Percentiles rank a stretch among this genome's conserved stretches.
Conservation (phyloP, 805 yeast species). For the Ogataea dorogensis region DNA sequence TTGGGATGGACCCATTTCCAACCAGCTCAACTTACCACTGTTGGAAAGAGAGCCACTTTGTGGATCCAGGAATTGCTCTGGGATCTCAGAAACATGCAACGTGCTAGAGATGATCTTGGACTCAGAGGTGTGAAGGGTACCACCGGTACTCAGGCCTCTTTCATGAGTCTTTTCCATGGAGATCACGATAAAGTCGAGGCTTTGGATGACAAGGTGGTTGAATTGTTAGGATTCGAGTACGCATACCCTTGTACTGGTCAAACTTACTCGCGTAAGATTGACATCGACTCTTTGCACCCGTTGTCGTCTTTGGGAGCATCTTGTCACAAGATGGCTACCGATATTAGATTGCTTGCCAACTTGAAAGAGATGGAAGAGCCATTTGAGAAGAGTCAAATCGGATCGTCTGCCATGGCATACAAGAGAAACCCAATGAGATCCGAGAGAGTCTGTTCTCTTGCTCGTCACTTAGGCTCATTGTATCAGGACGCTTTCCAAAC, state of each 20-base stretch:
- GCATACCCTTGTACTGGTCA: slow-evolving; percentile 99
- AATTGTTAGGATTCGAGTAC: slow-evolving; percentile 87
- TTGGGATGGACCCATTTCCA: slow-evolving; percentile 99
- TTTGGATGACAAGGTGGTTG: slow-evolving; percentile 87
- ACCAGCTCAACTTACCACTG: slow-evolving; percentile 98
- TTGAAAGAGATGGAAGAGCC: slow-evolving; percentile 98
- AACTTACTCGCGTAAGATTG: slow-evolving; percentile 98
- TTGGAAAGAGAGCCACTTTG: slow-evolving; percentile 95
- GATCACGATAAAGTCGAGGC: slow-evolving; percentile 95
- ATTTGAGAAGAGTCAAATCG: slow-evolving; percentile 97
- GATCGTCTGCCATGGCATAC: slow-evolving; percentile 98
- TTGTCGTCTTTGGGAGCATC: slow-evolving; percentile 93
- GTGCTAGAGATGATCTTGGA: slow-evolving; percentile 96
- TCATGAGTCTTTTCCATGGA: slow-evolving; percentile 92
- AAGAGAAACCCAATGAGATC: slow-evolving; percentile 99
- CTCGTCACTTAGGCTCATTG: slow-evolving; percentile 91
- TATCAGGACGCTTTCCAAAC: slow-evolving; percentile 94
- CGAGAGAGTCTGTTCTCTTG: slow-evolving; percentile 97
- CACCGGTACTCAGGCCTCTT: slow-evolving; percentile 98
- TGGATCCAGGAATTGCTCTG: slow-evolving; percentile 98
- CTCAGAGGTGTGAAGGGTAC: slow-evolving; percentile 98
- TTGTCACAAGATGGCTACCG: slow-evolving; percentile 97
- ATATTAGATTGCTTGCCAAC: slow-evolving; percentile 91
- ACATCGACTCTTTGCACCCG: slow-evolving; percentile 90
- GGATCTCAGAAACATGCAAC: slow-evolving; percentile 93